These are phyloP conservation scores for Sclerotinia minor DNA, from an alignment of 2,329 filamentous ascomycete species.

Conservation along the genomic window DNA sequence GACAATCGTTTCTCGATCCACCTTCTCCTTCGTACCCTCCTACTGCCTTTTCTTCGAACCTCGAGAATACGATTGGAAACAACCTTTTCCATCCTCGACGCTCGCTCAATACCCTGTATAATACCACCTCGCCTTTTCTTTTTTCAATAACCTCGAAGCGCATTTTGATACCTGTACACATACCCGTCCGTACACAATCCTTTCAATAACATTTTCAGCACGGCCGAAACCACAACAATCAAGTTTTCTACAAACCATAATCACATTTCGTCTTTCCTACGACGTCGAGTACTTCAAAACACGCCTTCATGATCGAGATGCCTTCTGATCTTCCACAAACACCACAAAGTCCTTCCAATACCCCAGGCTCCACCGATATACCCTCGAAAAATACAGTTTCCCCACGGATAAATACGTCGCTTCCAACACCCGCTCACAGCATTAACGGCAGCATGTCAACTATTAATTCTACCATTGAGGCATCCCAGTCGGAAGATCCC, in stretches of 20 bases:
- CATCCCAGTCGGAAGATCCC: conserved; percentile 49
- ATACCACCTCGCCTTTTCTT: neutral
- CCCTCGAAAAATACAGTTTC: conserved; percentile 51
- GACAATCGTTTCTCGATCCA: conserved; percentile 27
- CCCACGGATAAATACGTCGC: conserved; percentile 46
- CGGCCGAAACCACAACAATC: conserved; percentile 4
- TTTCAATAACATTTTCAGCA: conserved; percentile 15
- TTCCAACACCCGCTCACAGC: conserved; percentile 64
- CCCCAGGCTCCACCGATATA: conserved; percentile 50
- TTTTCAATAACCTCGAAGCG: conserved; percentile 17
- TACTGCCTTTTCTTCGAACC: conserved; percentile 11
- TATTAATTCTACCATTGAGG: conserved; percentile 31
- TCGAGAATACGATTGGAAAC: conserved; percentile 21
- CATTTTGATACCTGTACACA: conserved; percentile 23
- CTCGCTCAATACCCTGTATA: conserved; percentile 2
- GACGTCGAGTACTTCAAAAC: conserved; percentile 24
- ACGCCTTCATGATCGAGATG: conserved; percentile 46
- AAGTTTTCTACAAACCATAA: neutral
- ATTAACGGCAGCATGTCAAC: conserved; percentile 53
- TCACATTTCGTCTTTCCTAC: neutral
- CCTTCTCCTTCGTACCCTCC: conserved; percentile 27
- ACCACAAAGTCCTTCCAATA: conserved; percentile 66
- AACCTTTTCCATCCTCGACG: conserved; percentile 24
- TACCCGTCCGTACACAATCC: neutral
- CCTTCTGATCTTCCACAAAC: conserved; percentile 64